Base-by-base conservation (phyloP, 441 rosid genomes). In the Gossypium schwendimanii region DNA sequence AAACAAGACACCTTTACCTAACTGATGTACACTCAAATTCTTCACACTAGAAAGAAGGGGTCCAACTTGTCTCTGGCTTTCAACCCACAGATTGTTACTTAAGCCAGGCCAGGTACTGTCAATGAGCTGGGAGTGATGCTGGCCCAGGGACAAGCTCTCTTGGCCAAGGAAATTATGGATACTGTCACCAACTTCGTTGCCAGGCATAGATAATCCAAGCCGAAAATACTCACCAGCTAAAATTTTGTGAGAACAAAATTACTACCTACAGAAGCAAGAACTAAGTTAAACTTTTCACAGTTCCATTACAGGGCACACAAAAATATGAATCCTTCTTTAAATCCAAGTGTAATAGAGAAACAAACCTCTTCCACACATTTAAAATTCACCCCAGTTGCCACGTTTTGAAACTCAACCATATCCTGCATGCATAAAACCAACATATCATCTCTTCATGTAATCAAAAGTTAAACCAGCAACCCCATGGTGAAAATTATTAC, bases 111-210 rank as follows among this genome's bases (percentile, higher is more conserved):
- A 91, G 84, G 75, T 82, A 73, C 86, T 82, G 23, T 87, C 91
- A 76, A 80, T 82, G 69, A 82, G 82, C 80, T 82, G 89, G 18
- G 88, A 80, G 36, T 80, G 86, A 68, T 79, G 86, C 79, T 87
- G 93, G 76, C 79, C 85, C 79, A 82, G 91, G 69, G 89, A 77
- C 76, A 81, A 77, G 70, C 82, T 85, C 58, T 90, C 94, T 73
- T 87, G 90, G 76, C 87, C 91, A 85, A 88, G 85, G 80, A 90
- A 84, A 85, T 88, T 87, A 81, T 87, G 92, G 82, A 84, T 86
- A 84, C 87, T 84, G 77, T 91, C 97, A 81, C 91, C 97, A 83
- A 80, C 82, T 86, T 89, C 89, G 89, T 91, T 86, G 81, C 90
- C 97, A 88, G 98, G 96, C 97, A 93, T 91, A 84, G 93, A 87